Evolutionary conservation across 257 asterid species (phyloP), one percentile per base, ranked within the genome.

Genomic region (Gentiana straminea): DNA sequence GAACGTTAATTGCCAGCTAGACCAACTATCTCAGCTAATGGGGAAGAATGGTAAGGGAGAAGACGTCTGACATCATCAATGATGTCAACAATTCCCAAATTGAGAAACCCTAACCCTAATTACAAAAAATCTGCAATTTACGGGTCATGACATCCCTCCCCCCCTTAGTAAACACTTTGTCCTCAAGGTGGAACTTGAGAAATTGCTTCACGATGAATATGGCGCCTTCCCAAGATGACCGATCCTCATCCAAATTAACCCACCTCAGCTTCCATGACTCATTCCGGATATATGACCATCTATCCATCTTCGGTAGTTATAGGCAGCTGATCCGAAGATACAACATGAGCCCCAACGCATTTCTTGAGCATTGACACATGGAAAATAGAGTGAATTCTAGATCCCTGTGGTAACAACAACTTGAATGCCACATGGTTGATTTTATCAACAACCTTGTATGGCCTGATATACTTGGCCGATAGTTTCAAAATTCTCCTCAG

Each of bases 351-450:
- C 3, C 41, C 57, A 33, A 6, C 2, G 0, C 3, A 3, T 11
- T 35, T 55, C 4, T 56, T 57, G 2, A 56, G 41, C 1, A 32
- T 3, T 0, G 64, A 65, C 0, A 60, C 61, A 36, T 65, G 61
- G 41, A 65, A 59, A 0, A 70, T 57, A 2, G 39, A 53, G 7
- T 70, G 71, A 1, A 70, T 33, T 3, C n/a, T 54, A 1, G 70
- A 15, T 0, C 1, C 8, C 0, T 1, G 0, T 0, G 70, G 64
- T 0, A 60, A 12, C 2, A 13, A 3, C 0, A 70, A 38, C n/a
- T 11, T 49, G 4, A 64, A 60, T 0, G 67, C 70, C 0, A 59
- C 64, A 1, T 2, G 1, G 1, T 52, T 60, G 0, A 63, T 24
- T 13, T 6, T 35, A 3, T 11, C 45, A 4, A 52, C 2, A 0